These are phyloP conservation scores for Pseudonectria foliicola DNA, from an alignment of 2,329 filamentous ascomycete species.

Conservation along the genomic window DNA sequence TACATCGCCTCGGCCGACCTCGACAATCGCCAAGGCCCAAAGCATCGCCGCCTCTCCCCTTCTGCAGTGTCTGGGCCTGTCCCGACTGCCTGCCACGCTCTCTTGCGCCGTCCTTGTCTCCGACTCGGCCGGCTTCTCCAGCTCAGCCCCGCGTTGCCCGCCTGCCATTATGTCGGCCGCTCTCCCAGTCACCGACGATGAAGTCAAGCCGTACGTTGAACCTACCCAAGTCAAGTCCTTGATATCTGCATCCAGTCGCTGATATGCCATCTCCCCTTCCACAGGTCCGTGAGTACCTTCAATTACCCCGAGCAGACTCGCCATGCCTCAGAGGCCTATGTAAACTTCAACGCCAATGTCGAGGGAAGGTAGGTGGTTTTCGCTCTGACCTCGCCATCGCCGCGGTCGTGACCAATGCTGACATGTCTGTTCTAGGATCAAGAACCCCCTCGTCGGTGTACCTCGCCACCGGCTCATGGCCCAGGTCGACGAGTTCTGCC, in stretches of 20 bases:
- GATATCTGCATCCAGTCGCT: neutral
- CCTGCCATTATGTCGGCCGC: constrained; percentile 14
- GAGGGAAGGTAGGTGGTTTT: constrained; percentile 36
- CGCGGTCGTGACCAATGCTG: constrained; percentile 3
- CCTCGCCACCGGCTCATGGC: constrained; percentile 42
- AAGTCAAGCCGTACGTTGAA: constrained; percentile 23
- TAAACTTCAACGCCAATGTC: constrained; percentile 39
- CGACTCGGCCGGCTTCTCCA: neutral
- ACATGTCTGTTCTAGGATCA: constrained; percentile 27
- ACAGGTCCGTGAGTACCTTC: constrained; percentile 13
- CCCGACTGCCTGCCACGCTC: too few relatives aligned
- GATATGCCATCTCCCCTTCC: neutral
- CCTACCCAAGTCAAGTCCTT: too few relatives aligned
- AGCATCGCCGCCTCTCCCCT: neutral
- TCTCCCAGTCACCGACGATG: constrained; percentile 15
- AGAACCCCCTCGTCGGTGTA: constrained; percentile 45
- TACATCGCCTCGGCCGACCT: too few relatives aligned
- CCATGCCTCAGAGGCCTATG: constrained; percentile 23
- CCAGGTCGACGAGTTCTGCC: constrained; percentile 56
- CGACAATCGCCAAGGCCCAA: too few relatives aligned
- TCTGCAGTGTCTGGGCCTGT: neutral
- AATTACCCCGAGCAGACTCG: constrained; percentile 31
- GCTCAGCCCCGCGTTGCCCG: neutral
- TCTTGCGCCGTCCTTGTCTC: neutral
- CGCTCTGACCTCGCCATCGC: too few relatives aligned